Evolutionary conservation across 805 yeast species (phyloP), one percentile per base, ranked within the genome.

Genomic region (Candida morakotiae): DNA sequence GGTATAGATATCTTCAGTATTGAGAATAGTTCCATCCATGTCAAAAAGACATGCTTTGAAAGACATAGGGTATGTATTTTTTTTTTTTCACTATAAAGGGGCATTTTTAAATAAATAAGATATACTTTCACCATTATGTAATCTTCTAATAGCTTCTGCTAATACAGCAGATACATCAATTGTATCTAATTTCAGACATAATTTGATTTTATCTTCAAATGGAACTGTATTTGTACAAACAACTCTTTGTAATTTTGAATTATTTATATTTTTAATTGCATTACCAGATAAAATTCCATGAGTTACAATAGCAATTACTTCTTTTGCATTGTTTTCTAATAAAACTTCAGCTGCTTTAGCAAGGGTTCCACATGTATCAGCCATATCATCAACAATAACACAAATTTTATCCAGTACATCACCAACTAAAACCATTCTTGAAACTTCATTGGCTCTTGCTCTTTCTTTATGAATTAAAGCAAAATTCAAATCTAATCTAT

Each of bases 11-110:
- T 86, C 94, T 60, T 93, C 99, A 3, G 97, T 85, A 64, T 89
- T 87, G 54, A 93, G 75, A 44, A 93, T 69, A 17, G 94, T 75
- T 1, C 99, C 99, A 57, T 93, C 99, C 98, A 93, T 86, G 69
- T 87, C 87, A 54, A 81, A 82, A 43, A 82, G 81, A 67, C 87
- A 81, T 23, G 88, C 89, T 56, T 69, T 78, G 52, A 70, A 62
- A n/a, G n/a, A n/a, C n/a, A n/a, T n/a, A n/a, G n/a, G n/a, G n/a
- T n/a, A n/a, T n/a, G 13, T n/a, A 6, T 25, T 18, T 15, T 14
- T 14, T 20, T 24, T 24, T 20, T 29, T 24, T 14, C 18, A 13
- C 31, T 46, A 56, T 39, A 58, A 56, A n/a, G 84, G 83, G 27
- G 83, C 82, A 58, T 81, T 74, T 49, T 79, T 81, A 63, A 85